A percentile compares a stretch with the other conserved stretches of the same genome.
Evolutionary conservation across 1,139 yeast species (phyloP).

Genomic region (Yamadazyma spencermartinsiae): DNA sequence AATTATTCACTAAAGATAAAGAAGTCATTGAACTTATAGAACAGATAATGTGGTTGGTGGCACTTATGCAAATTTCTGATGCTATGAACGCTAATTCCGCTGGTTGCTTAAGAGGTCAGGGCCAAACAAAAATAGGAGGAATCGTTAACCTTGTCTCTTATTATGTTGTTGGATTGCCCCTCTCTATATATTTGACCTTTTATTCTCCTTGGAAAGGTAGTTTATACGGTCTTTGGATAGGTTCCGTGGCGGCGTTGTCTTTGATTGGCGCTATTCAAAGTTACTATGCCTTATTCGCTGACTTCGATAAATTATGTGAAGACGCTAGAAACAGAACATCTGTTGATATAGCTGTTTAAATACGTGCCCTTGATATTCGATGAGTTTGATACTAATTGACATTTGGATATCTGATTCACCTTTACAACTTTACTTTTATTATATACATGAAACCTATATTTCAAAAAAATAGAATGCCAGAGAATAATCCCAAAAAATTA

Average conservation of each 20-base stretch:
- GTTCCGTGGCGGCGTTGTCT: conserved; percentile 50
- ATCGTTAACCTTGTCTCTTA: conserved; percentile 53
- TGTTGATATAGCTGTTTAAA: conserved; percentile 10
- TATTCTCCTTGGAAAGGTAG: conserved; percentile 44
- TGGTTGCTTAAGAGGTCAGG: conserved; percentile 59
- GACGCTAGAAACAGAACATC: conserved; percentile 43
- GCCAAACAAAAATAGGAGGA: conserved; percentile 60
- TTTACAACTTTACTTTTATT: not conserved
- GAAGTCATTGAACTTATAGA: conserved; percentile 42
- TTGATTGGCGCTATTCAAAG: conserved; percentile 55
- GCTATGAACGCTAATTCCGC: conserved; percentile 61
- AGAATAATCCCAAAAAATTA: not conserved
- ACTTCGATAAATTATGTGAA: conserved; percentile 39
- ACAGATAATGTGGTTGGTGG: conserved; percentile 52
- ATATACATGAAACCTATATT: not conserved
- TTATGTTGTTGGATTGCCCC: conserved; percentile 54
- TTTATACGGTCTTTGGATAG: conserved; percentile 56
- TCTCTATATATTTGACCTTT: conserved; percentile 50
- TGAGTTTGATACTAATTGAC: too few relatives aligned
- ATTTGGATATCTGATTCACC: too few relatives aligned
- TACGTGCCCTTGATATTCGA: too few relatives aligned
- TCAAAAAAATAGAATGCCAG: not conserved
- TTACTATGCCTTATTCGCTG: conserved; percentile 42
- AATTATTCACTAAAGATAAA: conserved; percentile 41
- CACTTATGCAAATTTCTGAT: conserved; percentile 57